Evolutionary conservation across 139 green algal genomes (phyloP).

Genomic region (Diplosphaera chodatii): DNA sequence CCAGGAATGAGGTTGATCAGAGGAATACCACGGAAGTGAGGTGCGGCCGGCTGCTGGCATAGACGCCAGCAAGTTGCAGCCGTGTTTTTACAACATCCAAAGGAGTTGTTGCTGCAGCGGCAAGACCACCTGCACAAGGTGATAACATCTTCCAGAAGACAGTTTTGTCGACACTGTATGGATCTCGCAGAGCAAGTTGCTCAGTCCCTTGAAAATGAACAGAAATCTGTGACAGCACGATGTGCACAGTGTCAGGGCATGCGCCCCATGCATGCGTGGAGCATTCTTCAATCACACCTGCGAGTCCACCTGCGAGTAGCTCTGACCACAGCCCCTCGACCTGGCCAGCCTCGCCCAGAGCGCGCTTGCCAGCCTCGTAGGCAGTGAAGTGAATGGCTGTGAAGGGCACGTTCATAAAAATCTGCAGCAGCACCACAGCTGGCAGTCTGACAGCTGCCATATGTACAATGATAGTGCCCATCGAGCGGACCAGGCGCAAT

Average conservation of each 20-base stretch:
- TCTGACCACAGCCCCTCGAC: conserved; percentile 41
- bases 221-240: conserved; percentile 1
- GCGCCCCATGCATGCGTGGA: too few relatives aligned
- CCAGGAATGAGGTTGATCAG: too few relatives aligned
- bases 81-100: conserved; percentile 92
- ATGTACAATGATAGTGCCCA: too few relatives aligned
- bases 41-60: conserved; percentile 43
- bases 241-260: too few relatives aligned
- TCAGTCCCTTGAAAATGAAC: too few relatives aligned
- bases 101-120: conserved; percentile 73
- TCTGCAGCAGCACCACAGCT: conserved; percentile 26
- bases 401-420: conserved; percentile 97
- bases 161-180: too few relatives aligned
- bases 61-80: conserved; percentile 77
- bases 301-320: conserved; percentile 18
- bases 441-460: too few relatives aligned
- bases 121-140: conserved; percentile 56
- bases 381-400: conserved; percentile 86
- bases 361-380: conserved; percentile 87
- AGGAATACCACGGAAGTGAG: conserved; percentile 51
- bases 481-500: too few relatives aligned
- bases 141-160: too few relatives aligned
- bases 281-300: conserved; percentile 8
- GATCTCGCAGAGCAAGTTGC: too few relatives aligned
- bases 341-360: conserved; percentile 29